Percentiles rank a stretch among this genome's conserved stretches.
phyloP scores from a whole-genome alignment of 805 yeast species.

The Scheffersomyces ergatensis region DNA sequence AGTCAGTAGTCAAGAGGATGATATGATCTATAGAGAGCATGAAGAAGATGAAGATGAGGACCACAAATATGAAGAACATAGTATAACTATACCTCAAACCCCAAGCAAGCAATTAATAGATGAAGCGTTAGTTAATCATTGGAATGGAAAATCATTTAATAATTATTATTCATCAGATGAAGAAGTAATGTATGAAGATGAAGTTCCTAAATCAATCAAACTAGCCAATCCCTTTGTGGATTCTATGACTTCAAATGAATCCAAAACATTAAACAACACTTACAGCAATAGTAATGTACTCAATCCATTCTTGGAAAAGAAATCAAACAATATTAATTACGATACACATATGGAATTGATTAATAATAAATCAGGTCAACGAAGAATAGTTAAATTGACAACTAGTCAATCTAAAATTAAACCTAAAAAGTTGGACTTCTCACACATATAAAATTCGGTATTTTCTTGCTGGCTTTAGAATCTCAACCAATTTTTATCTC shows the following conservation, averaged over 20 bases:
- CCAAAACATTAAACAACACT: conserved; percentile 1
- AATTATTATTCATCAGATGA: conserved; percentile 30
- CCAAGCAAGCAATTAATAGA: conserved; percentile 30
- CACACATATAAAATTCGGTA: conserved; percentile 1
- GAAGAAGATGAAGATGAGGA: conserved; percentile 10
- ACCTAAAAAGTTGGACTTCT: conserved; percentile 38
- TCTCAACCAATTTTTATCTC: background rate
- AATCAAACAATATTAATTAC: conserved; percentile 10
- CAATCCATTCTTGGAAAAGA: conserved; percentile 1
- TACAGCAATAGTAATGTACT: background rate
- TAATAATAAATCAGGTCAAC: conserved; percentile 38
- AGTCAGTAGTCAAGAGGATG: background rate
- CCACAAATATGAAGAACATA: background rate
- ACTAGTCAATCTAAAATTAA: conserved; percentile 31
- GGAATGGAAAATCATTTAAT: conserved; percentile 36
- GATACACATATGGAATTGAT: conserved; percentile 25
- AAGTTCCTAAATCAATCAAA: conserved; percentile 6
- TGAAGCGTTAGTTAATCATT: conserved; percentile 28
- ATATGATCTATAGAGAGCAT: conserved; percentile 9
- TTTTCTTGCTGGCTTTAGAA: too few relatives aligned
- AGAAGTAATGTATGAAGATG: conserved; percentile 10
- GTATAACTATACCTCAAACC: conserved; percentile 18
- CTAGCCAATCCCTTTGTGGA: conserved; percentile 22
- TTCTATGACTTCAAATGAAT: background rate
- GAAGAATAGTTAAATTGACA: conserved; percentile 27